These are phyloP conservation scores for Dictyostelium intermedium DNA, from an alignment of 78 protist species.

Conservation along the genomic window DNA sequence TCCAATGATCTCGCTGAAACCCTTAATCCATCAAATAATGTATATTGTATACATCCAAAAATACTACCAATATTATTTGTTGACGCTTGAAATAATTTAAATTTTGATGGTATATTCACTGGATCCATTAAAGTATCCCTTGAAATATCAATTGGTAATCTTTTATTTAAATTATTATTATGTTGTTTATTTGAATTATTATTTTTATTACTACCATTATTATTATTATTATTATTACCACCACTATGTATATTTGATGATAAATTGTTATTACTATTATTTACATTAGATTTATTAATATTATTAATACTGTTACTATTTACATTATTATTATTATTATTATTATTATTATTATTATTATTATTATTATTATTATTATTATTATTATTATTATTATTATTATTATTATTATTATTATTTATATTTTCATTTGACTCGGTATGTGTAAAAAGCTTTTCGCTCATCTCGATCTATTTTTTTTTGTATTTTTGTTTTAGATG, in stretches of 20 bases:
- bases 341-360: neutral
- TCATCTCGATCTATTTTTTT: neutral
- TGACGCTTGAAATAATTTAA: constrained; percentile 59
- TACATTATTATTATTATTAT: neutral
- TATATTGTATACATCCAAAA: constrained; percentile 49
- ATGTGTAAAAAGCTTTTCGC: neutral
- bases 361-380: neutral
- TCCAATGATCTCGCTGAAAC: constrained; percentile 31
- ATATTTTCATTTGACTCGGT: neutral
- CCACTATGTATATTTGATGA: neutral
- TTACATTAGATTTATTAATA: too few species aligned
- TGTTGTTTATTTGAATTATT: neutral
- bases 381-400: neutral
- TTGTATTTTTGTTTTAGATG: neutral
- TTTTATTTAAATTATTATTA: neutral
- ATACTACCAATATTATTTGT: constrained; percentile 15
- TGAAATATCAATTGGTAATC: constrained; percentile 60
- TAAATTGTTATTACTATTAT: neutral
- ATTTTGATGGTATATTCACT: constrained; percentile 62
- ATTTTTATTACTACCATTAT: neutral
- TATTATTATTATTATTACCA: neutral
- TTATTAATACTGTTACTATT: neutral
- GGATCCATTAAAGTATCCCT: constrained; percentile 59
- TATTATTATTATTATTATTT: neutral
- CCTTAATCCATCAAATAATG: constrained; percentile 43